Evolutionary conservation across 2,329 filamentous ascomycete species (phyloP), one percentile per base, ranked within the genome.

Genomic region (Gaeumannomyces sp.): DNA sequence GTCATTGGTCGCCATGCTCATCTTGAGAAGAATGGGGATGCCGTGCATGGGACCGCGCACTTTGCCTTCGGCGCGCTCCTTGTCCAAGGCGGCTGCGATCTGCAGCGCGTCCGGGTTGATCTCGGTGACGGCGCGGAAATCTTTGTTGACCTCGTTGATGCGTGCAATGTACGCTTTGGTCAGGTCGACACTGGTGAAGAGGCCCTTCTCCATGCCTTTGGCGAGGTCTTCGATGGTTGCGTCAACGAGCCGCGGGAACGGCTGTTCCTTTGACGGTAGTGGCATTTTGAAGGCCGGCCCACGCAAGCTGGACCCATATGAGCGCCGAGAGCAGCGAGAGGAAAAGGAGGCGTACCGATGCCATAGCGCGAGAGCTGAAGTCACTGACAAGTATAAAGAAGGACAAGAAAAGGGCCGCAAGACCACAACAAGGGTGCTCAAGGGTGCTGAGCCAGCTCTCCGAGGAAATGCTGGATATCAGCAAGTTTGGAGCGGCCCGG

Each of bases 21-120:
- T 83, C 73, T 90, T 90, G 75, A 90, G 78, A 6, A 89, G 74
- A 29, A 90, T 82, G 0, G 87, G 88, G 4, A 90, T 80, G 7
- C 88, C 87, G 71, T 90, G 86, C 0, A 89, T 76, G 2, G 85
- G 84, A 0, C 81, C 73, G 7, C 69, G 61, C 14, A 67, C 63
- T 1, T 67, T 69, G 22, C 70, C 71, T 0, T 61, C 53, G 2
- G 66, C 65, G 65, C 74, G 70, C 63, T 73, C 68, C 10, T 66
- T 64, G 62, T 81, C 79, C 5, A 78, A 67, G 1, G 70, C 65
- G 2, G 68, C 70, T 0, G 80, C 79, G 11, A 79, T 77, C 5
- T 65, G 50, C 5, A 79, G 61, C 0, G 79, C 79, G 64, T 78
- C 75, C 0, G 76, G 73, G 65, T 79, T 78, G 19, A 77, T 29